These are phyloP conservation scores for Solanum rostratum DNA, from an alignment of 257 asterid species.

Conservation along the genomic window DNA sequence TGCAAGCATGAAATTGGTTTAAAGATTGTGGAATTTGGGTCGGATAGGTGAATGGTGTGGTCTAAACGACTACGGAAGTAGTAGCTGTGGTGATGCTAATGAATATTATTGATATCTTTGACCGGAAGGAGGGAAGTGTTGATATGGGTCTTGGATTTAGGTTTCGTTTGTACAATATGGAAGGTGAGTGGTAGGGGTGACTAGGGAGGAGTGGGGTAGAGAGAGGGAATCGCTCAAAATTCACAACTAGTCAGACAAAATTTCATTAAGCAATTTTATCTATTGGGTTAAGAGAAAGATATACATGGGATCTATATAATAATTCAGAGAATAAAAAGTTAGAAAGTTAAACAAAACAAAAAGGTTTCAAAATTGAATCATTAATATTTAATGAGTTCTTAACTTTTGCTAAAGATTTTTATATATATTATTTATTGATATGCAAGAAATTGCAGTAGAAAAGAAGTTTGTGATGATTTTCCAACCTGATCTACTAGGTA, in stretches of 20 bases:
- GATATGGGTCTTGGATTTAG: constrained; percentile 16
- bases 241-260: not conserved
- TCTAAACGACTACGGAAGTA: constrained; percentile 67
- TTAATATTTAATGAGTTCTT: too few species aligned
- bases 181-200: constrained; percentile 8
- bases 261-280: too few species aligned
- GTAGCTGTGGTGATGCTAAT: constrained; percentile 5
- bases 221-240: not conserved
- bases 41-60: constrained; percentile 63
- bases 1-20: constrained; percentile 41
- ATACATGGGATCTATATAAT: too few species aligned
- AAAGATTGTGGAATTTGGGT: constrained; percentile 43
- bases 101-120: not conserved
- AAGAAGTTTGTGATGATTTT: too few species aligned
- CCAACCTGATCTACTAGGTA: too few species aligned
- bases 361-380: too few species aligned
- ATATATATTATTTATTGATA: too few species aligned
- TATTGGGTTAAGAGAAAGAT: too few species aligned
- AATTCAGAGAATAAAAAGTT: not conserved
- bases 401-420: too few species aligned
- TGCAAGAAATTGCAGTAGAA: too few species aligned
- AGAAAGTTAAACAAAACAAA: not conserved
- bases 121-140: constrained; percentile 41
- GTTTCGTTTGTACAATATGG: constrained; percentile 2
- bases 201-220: constrained; percentile 24